Evolutionary conservation across 768 basidiomycete species (phyloP), one percentile per base, ranked within the genome.

Genomic region (Mycena galericulata): DNA sequence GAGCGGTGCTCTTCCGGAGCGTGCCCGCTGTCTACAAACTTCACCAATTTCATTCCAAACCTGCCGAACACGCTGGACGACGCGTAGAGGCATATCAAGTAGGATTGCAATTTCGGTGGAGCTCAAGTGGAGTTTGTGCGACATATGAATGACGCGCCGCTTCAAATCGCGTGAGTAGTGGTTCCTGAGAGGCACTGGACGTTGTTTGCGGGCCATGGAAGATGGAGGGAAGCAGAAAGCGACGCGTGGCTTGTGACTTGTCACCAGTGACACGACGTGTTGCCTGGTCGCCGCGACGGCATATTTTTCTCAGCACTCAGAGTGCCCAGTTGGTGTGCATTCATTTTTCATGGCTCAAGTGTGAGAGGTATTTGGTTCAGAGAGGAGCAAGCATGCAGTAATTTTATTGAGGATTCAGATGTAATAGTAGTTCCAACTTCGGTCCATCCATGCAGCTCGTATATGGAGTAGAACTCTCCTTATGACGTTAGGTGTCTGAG

Each of bases 121-220:
- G 29, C 51, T 53, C 38, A 57, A 32, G 17, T 61, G 58, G 45
- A 74, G 71, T 9, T 54, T 69, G 15, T 55, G 70, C 1, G 58
- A 43, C 51, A 74, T 67, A 55, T 74, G 69, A 20, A 75, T 70
- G 12, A 75, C 71, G 5, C 65, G 65, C 2, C 62, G 40, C 60
- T 75, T 75, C 14, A 75, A 63, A 41, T 75, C 74, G 24, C 56
- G 38, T 20, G 74, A 75, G 43, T 75, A 75, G 46, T 69, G 68
- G 27, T 51, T 17, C 27, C 69, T 30, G 22, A 73, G 62, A 34
- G 73, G 67, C 4, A n/a, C 43, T 20, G 3, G 30, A 26, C 43
- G 17, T 4, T 22, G 27, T 55, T 55, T 63, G 17, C 62, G 18
- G 12, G 50, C 38, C 61, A 62, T 62, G 15, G 34, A 17, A 10